Evolutionary conservation across 129 eudicot species (phyloP).

Genomic region (Centrapalus pauciflorus): DNA sequence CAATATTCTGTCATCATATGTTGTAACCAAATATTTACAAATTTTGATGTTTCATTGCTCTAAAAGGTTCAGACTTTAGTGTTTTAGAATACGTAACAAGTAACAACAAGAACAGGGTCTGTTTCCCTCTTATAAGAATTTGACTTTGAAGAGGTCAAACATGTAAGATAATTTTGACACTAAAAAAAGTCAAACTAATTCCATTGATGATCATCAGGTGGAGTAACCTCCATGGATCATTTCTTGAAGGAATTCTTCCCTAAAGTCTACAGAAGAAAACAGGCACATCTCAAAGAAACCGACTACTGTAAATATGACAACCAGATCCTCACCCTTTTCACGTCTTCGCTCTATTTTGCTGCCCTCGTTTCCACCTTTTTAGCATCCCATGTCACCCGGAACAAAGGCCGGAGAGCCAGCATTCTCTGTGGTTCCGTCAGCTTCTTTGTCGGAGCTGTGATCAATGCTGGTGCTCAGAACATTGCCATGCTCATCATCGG

Average conservation of each 20-base stretch:
- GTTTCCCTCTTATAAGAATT: background rate
- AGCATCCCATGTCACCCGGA: constrained; percentile 73
- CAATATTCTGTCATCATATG: background rate
- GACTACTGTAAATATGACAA: constrained; percentile 89
- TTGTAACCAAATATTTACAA: too few relatives aligned
- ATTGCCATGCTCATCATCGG: constrained; percentile 82
- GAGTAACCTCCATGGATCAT: constrained; percentile 95
- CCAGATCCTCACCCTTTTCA: constrained; percentile 79
- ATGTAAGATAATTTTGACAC: background rate
- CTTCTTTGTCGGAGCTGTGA: constrained; percentile 62
- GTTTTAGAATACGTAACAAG: background rate
- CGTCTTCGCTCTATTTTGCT: constrained; percentile 76
- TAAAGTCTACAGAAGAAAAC: constrained; percentile 56
- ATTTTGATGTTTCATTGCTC: too few relatives aligned
- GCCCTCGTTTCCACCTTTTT: constrained; percentile 71
- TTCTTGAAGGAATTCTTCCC: constrained; percentile 82
- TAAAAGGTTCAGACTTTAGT: background rate
- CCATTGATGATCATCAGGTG: constrained; percentile 44
- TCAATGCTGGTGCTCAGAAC: constrained; percentile 69
- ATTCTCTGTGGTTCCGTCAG: constrained; percentile 71
- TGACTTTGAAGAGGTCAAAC: background rate
- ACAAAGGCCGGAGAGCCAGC: constrained; percentile 61
- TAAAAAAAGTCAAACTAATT: background rate
- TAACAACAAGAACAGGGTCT: background rate
- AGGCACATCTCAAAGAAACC: constrained; percentile 65